phyloP scores from a whole-genome alignment of 768 basidiomycete species.

The Suillus lakei region DNA sequence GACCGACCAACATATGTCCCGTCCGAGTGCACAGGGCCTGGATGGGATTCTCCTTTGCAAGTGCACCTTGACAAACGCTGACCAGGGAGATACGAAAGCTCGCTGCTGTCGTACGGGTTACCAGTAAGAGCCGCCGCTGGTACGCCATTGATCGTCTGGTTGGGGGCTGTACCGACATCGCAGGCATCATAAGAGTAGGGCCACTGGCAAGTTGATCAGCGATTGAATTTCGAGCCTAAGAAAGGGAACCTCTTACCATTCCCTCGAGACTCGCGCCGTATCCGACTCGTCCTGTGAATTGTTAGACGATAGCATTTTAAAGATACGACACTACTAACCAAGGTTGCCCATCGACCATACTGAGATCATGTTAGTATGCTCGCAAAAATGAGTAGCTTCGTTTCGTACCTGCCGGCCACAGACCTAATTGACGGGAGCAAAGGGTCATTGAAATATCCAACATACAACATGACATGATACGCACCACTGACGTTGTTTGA shows the following conservation, averaged over 20 bases:
- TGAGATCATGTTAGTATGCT: constrained; percentile 21
- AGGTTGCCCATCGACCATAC: constrained; percentile 85
- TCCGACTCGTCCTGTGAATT: constrained; percentile 69
- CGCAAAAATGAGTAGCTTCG: background rate
- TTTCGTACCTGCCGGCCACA: constrained; percentile 68
- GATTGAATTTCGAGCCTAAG: constrained; percentile 3
- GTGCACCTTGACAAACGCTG: constrained; percentile 90
- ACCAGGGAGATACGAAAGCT: constrained; percentile 84
- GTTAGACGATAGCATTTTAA: background rate
- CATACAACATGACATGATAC: constrained; percentile 10
- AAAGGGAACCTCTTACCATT: constrained; percentile 53
- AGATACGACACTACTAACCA: constrained; percentile 39
- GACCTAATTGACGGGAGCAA: constrained; percentile 38
- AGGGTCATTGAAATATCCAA: constrained; percentile 3
- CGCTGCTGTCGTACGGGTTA: constrained; percentile 53
- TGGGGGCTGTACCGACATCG: constrained; percentile 90
- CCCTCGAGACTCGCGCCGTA: constrained; percentile 89
- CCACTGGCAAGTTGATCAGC: constrained; percentile 50
- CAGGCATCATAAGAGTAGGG: constrained; percentile 86
- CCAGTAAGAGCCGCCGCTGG: constrained; percentile 70
- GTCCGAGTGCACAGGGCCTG: constrained; percentile 79
- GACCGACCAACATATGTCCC: constrained; percentile 81
- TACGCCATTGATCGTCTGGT: constrained; percentile 74
- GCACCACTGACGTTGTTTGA: constrained; percentile 54
- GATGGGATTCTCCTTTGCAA: constrained; percentile 83